These are phyloP conservation scores for Aegilops tauschii DNA, from an alignment of 176 grass and related monocot species.

Conservation along the genomic window DNA sequence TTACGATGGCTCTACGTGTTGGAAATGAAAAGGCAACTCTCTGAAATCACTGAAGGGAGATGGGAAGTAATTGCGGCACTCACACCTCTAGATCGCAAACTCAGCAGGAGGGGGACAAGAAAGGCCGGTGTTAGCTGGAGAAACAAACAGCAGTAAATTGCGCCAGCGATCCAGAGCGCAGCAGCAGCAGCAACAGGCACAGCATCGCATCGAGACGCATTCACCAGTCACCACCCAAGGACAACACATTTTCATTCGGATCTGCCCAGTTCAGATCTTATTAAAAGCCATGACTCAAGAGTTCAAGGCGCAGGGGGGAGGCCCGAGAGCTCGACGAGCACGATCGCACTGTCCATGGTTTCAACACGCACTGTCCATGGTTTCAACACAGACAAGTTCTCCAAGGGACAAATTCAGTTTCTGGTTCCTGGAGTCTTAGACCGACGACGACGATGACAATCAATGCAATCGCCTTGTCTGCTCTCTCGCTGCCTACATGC, in stretches of 20 bases:
- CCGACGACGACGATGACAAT: neutral
- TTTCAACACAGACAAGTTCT: neutral
- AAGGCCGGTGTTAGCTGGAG: neutral
- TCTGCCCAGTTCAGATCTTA: neutral
- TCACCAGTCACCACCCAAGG: neutral
- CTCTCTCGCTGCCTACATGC: constrained; percentile 24
- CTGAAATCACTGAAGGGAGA: neutral
- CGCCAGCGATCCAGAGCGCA: neutral
- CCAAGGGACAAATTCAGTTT: neutral
- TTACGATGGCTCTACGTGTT: neutral
- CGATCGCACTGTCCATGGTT: neutral
- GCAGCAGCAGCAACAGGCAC: too few species aligned
- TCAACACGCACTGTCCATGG: neutral
- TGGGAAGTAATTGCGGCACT: neutral
- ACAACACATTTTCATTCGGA: neutral
- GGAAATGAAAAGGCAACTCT: neutral
- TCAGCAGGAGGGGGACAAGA: neutral
- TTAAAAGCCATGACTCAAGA: neutral
- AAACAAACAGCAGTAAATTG: neutral
- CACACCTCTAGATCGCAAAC: neutral
- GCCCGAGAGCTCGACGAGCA: neutral
- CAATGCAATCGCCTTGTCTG: neutral
- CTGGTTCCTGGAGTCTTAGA: neutral
- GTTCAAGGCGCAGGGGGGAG: neutral
- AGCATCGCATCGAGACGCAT: too few species aligned